Evolutionary conservation across 1,139 yeast genomes (phyloP), one percentile per base, ranked within the genome.

Genomic region (Debaryomyces fabryi): DNA sequence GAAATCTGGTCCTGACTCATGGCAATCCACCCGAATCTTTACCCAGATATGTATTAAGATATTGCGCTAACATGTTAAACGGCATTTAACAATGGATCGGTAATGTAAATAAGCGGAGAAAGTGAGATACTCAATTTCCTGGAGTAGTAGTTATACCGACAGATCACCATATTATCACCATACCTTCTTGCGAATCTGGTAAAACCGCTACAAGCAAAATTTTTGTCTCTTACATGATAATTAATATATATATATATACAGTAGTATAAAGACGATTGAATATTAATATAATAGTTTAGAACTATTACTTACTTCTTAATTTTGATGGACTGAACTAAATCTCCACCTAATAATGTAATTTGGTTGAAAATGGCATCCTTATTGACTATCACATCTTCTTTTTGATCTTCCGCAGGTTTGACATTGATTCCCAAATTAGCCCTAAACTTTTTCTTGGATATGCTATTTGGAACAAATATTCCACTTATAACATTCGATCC

Each of bases 391-490:
- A 88, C 88, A 47, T 74, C 82, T 27, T 71, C 79, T 41, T 64
- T 58, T 35, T 69, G 72, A 34, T 74, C 73, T 24, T 75, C 81
- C 5, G 76, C 67, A 1, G 96, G 96, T 61, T 79, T 79, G 44
- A 86, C 79, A 56, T 90, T 87, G 58, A 83, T 85, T 23, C 92
- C 96, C 54, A 88, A 69, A 57, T 86, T 89, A 24, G 88, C 96
- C 61, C 86, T 85, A 70, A 91, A 91, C 62, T 84, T 85, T 68
- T 81, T 83, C 40, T 73, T 71, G 42, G 77, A 69, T 52, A 78
- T 62, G 20, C 80, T 71, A 7, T 79, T 72, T 3, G 96, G 96
- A 49, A 87, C 82, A 72, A 93, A 85, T 46, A 92, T 71, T 2
- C 97, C 98, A 20, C 92, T 81, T 50, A 92, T 79, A 7, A 86